Base-by-base conservation (phyloP, 192 early-diverging fungal species). In the Coemansia sp. region DNA sequence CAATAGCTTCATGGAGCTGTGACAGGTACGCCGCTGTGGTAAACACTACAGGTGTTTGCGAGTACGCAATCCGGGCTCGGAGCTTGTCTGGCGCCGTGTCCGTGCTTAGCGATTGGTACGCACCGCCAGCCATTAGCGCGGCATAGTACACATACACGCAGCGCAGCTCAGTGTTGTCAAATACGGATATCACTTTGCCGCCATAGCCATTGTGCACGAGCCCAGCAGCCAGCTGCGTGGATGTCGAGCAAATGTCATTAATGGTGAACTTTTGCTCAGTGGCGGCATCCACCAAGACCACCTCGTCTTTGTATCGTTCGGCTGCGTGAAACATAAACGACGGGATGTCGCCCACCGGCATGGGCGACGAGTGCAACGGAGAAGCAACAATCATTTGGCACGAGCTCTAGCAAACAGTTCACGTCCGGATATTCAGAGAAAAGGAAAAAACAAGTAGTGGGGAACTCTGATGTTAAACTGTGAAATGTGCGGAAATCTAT, bases 141-240 rank as follows among this genome's bases (percentile, higher is more conserved):
- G 77, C 77, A 23, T 74, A 80, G 60, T 80, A 80, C 9, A 80
- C 77, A 43, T 64, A 71, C 21, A 80, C 72, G 3, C 65, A 71
- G 47, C 72, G 72, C 48, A 75, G 47, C 24, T 71, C 61, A 15
- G 72, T 74, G 48, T 71, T 59, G 45, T 68, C 77, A 51, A 68
- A 71, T 7, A 71, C 77, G 8, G 77, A 74, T 5, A 80, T 71
- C 12, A 68, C 66, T 4, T 53, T 61, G 11, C 67, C 65, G 19
- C 69, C 64, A 37, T 60, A 58, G 9, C 77, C 77, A 3, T 49
- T 32, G 27, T 48, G 61, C 8, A 50, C 29, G 45, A 80, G 60
- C 12, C 77, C 77, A 6, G 72, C 72, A 6, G 77, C 77, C 14
- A 80, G 66, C 21, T 56, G 51, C 11, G 63, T 74, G 2, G 77